Evolutionary conservation across 164 flowering plant species (phyloP).

Genomic region (Warburgia ugandensis): DNA sequence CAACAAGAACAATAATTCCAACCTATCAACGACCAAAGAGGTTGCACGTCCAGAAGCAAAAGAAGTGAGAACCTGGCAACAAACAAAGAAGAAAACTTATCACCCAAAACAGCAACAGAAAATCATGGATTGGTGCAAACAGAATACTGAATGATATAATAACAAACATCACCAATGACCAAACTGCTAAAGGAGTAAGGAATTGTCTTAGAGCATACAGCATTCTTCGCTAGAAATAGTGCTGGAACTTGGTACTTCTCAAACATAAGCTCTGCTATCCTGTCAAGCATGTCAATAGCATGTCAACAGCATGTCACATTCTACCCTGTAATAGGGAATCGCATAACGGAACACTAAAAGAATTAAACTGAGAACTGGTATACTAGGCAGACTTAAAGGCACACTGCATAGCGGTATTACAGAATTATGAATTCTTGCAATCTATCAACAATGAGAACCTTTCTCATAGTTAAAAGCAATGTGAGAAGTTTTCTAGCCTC

Average conservation of each 20-base stretch:
- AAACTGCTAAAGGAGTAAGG: background rate
- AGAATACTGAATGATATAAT: background rate
- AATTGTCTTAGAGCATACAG: conserved; percentile 43
- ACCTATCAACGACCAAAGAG: conserved; percentile 93
- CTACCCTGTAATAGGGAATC: too few species aligned
- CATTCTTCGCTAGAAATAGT: conserved; percentile 93
- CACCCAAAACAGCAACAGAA: background rate
- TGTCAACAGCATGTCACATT: background rate
- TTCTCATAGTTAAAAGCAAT: too few species aligned
- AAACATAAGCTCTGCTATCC: conserved; percentile 95
- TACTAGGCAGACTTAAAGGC: too few species aligned
- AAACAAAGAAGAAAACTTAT: background rate
- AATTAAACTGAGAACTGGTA: too few species aligned
- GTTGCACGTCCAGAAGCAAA: conserved; percentile 99
- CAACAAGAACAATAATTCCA: conserved; percentile 9
- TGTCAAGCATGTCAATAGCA: conserved; percentile 27
- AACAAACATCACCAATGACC: too few species aligned
- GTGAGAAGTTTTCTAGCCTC: too few species aligned
- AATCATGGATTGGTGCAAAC: background rate
- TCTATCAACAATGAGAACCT: too few species aligned
- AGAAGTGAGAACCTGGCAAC: conserved; percentile 79
- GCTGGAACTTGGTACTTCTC: conserved; percentile 97
- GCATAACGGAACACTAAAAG: too few species aligned
- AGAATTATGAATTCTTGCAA: too few species aligned
- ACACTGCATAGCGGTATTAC: too few species aligned